Percentiles rank a stretch among this genome's conserved stretches.
These are phyloP conservation scores for Cyanodermella asteris DNA, from an alignment of 2,329 filamentous ascomycete species.

Conservation along the genomic window DNA sequence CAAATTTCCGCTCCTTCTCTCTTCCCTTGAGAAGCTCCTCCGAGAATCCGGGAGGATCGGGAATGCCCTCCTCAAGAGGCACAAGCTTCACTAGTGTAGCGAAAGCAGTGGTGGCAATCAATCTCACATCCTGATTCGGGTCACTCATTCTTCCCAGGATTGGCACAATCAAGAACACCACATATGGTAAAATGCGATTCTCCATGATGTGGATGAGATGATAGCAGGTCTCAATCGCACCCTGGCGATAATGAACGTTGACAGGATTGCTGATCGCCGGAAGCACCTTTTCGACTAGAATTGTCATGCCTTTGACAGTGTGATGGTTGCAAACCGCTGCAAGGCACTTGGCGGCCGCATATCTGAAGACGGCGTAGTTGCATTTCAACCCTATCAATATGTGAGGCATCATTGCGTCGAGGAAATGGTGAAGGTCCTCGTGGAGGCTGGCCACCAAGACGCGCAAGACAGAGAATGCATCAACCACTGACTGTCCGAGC, in stretches of 20 bases:
- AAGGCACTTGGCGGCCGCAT: constrained; percentile 91
- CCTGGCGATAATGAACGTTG: constrained; percentile 75
- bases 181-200: constrained; percentile 83
- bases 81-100: constrained; percentile 93
- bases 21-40: constrained; percentile 71
- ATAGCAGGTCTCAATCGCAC: constrained; percentile 85
- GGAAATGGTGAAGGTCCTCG: constrained; percentile 49
- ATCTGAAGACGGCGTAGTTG: constrained; percentile 74
- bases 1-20: constrained; percentile 88
- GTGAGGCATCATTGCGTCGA: constrained; percentile 63
- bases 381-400: constrained; percentile 77
- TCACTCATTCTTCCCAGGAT: constrained; percentile 97
- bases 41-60: constrained; percentile 82
- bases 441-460: constrained; percentile 85
- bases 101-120: constrained; percentile 91
- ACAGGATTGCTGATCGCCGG: constrained; percentile 80
- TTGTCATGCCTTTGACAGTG: constrained; percentile 84
- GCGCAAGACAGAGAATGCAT: constrained; percentile 78
- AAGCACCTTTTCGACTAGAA: constrained; percentile 77
- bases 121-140: constrained; percentile 81
- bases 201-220: constrained; percentile 98
- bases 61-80: constrained; percentile 88
- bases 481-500: constrained; percentile 79
- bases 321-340: constrained; percentile 96
- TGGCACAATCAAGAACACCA: constrained; percentile 95